These are phyloP conservation scores for Balansia obtecta DNA, from an alignment of 2,329 filamentous ascomycete genomes.

Conservation along the genomic window DNA sequence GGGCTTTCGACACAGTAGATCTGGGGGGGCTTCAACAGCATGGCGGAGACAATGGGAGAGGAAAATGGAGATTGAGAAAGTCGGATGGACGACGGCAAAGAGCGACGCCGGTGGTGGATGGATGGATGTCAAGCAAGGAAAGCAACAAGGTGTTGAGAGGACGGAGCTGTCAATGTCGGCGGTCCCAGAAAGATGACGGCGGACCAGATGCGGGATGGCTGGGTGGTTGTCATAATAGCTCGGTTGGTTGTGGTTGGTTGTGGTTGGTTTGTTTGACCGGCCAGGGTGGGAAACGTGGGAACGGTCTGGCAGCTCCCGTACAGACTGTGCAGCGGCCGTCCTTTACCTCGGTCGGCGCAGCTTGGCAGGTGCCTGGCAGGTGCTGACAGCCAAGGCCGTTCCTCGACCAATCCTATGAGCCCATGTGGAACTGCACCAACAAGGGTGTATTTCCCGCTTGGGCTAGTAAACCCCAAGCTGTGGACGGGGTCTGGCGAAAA, in stretches of 20 bases:
- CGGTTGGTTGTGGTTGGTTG: too few species aligned
- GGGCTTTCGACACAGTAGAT: constrained; percentile 9
- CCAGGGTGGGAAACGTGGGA: background rate
- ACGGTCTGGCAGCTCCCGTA: background rate
- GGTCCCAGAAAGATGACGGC: background rate
- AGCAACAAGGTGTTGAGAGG: background rate
- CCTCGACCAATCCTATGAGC: constrained; percentile 14
- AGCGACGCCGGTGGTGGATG: background rate
- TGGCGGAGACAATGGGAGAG: constrained; percentile 5
- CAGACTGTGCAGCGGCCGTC: too few species aligned
- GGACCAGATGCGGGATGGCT: background rate
- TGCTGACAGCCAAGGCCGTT: background rate
- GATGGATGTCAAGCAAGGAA: background rate
- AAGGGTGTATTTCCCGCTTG: constrained; percentile 3
- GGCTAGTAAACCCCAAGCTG: background rate
- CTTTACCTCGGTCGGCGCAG: background rate
- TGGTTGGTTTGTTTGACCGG: too few species aligned
- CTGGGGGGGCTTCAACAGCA: constrained; percentile 12
- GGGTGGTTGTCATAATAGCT: background rate
- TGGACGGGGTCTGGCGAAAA: constrained; percentile 11
- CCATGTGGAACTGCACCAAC: constrained; percentile 11
- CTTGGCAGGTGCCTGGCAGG: background rate
- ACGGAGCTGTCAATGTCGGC: background rate
- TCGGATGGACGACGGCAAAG: background rate
- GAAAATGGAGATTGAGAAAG: background rate